These are phyloP conservation scores for Cercophora samala DNA, from an alignment of 495 filamentous ascomycete species.

Conservation along the genomic window DNA sequence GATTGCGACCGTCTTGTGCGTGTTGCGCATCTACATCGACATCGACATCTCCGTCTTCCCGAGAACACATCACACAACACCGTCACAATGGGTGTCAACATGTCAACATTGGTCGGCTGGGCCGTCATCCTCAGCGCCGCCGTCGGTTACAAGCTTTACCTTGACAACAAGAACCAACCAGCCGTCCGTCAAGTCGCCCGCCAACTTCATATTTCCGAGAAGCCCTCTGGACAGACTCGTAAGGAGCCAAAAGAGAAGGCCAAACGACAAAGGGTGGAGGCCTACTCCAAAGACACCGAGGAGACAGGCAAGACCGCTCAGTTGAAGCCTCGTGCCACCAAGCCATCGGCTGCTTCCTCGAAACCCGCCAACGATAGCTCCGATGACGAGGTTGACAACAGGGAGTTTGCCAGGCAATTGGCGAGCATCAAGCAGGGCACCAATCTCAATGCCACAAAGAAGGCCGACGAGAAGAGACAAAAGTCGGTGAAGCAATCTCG, in stretches of 20 bases:
- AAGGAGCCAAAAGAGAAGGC: conserved; percentile 37
- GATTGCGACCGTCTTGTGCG: not conserved
- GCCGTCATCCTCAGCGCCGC: conserved; percentile 53
- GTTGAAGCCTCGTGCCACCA: conserved; percentile 29
- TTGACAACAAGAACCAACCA: not conserved
- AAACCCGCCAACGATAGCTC: conserved; percentile 38
- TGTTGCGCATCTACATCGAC: conserved; percentile 4
- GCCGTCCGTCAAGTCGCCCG: not conserved
- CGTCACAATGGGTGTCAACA: conserved; percentile 41
- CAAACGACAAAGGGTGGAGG: conserved; percentile 31
- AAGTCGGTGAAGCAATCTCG: conserved; percentile 56
- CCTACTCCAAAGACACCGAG: conserved; percentile 26
- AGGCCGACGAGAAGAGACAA: conserved; percentile 57
- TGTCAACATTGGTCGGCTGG: conserved; percentile 54
- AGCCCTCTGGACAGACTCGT: conserved; percentile 35
- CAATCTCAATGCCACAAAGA: conserved; percentile 52
- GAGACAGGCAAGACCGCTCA: conserved; percentile 34
- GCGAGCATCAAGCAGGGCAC: conserved; percentile 63
- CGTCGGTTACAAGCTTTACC: conserved; percentile 22
- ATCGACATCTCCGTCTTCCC: not conserved
- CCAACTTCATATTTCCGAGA: conserved; percentile 22
- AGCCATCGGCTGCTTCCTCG: conserved; percentile 12
- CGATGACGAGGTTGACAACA: conserved; percentile 60
- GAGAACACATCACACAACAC: not conserved
- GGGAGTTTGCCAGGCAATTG: conserved; percentile 71